Percentiles rank a stretch among this genome's conserved stretches.
phyloP scores from a whole-genome alignment of 352 stramenopile genomes.

The Globisporangium radiosum region DNA sequence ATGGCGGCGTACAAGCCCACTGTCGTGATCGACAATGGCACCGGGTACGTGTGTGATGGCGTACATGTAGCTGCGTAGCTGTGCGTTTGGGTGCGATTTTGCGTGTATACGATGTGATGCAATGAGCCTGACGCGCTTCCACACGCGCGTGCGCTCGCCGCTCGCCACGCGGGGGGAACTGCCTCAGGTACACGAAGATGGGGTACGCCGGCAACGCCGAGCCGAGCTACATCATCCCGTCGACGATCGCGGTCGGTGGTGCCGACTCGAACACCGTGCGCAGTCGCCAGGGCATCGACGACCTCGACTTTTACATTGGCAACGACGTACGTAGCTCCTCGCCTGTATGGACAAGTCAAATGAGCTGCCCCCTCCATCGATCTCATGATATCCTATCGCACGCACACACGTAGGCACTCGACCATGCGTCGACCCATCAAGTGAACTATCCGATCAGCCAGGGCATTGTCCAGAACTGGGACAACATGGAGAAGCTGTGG shows the following conservation, averaged over 20 bases:
- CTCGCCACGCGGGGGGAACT: too few species aligned
- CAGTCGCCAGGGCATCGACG: constrained; percentile 88
- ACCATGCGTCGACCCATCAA: constrained; percentile 87
- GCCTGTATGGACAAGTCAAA: neutral
- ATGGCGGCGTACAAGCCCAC: constrained; percentile 84
- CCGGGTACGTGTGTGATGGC: constrained; percentile 55
- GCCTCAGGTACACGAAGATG: constrained; percentile 93
- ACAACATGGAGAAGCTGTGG: constrained; percentile 95
- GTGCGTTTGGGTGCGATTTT: neutral
- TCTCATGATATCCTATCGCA: too few species aligned
- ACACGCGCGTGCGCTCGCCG: neutral
- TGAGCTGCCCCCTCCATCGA: too few species aligned
- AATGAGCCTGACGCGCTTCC: neutral
- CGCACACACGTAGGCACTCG: constrained; percentile 37
- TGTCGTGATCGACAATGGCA: constrained; percentile 96
- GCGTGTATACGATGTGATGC: neutral
- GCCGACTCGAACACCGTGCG: constrained; percentile 62
- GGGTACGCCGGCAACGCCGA: constrained; percentile 92
- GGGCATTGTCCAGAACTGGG: constrained; percentile 92
- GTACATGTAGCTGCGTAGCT: neutral
- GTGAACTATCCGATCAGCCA: constrained; percentile 88
- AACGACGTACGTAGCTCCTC: constrained; percentile 46
- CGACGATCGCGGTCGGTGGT: constrained; percentile 84
- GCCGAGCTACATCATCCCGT: constrained; percentile 95
- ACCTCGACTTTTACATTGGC: constrained; percentile 95